A percentile compares a stretch with the other conserved stretches of the same genome.
Evolutionary conservation across 371 early-diverging fungal genomes (phyloP).

Genomic region (Mortierella sp.): DNA sequence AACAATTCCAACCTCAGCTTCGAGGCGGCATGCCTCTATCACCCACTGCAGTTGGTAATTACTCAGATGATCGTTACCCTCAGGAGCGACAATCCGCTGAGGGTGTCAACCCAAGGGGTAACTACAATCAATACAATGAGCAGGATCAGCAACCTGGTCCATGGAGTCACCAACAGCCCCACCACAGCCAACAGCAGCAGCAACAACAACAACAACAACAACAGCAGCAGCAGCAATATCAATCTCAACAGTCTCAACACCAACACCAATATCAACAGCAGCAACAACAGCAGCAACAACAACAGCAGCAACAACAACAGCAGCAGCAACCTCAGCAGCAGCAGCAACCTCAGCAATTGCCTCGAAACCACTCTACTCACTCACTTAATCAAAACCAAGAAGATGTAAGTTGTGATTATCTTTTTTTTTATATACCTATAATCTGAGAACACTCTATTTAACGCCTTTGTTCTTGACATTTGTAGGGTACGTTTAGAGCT

Average conservation of each 20-base stretch:
- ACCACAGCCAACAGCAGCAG: conserved; percentile 25
- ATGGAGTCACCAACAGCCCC: conserved; percentile 16
- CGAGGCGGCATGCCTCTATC: too few species aligned
- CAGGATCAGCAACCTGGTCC: conserved; percentile 18
- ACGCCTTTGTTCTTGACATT: neutral
- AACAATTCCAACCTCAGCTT: conserved; percentile 1
- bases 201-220: too few species aligned
- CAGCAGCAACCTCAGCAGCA: conserved; percentile 13
- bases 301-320: conserved; percentile 25
- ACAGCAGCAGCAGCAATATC: conserved; percentile 16
- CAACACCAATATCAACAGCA: conserved; percentile 29
- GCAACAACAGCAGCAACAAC: conserved; percentile 28
- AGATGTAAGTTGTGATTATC: conserved; percentile 23
- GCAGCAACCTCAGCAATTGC: conserved; percentile 20
- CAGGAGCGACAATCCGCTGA: conserved; percentile 70
- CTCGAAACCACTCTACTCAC: conserved; percentile 42
- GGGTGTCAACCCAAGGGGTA: conserved; percentile 14
- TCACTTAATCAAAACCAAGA: conserved; percentile 36
- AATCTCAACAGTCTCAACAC: conserved; percentile 17
- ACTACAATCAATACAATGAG: conserved; percentile 31
- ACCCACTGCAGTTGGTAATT: neutral
- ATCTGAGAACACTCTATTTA: neutral
- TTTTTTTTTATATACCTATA: neutral
- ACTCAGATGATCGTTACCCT: neutral
- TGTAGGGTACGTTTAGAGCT: conserved; percentile 15